Evolutionary conservation across 805 yeast genomes (phyloP), one percentile per base, ranked within the genome.

Genomic region (Kuraishia cidri): DNA sequence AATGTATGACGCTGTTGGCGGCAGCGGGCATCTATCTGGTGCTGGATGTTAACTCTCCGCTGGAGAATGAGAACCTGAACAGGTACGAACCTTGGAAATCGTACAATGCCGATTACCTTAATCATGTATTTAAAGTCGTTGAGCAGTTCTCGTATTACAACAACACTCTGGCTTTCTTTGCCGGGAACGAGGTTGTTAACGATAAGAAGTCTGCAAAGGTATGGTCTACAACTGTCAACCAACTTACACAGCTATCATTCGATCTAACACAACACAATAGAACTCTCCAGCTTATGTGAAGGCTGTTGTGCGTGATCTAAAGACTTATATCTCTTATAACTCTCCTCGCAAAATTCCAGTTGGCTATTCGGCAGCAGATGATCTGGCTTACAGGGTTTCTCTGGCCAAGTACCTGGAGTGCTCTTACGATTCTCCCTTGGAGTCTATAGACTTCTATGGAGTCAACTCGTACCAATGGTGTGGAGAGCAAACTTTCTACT

Each of bases 341-440:
- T 56, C 75, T 3, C 69, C 75, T 2, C 67, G 98, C 35, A 47
- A 48, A 10, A 72, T 90, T 12, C 97, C 97, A 1, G 84, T 90
- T 24, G 97, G 97, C 1, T 90, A 90, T 53, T 86, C 97, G 0
- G 97, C 97, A 0, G 97, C 97, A 1, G 97, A 90, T 57, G 97
- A 88, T 48, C 65, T 88, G 38, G 57, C 66, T 32, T 88, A 72
- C 55, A 66, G 97, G 46, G 70, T 72, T 6, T 70, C 95, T 0
- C 64, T 88, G 30, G 80, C 96, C 1, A 69, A 75, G 36, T 90
- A 83, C 50, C 66, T 90, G 35, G 90, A 80, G 45, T 88, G 97
- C 47, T 69, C 75, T 16, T 75, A 72, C 14, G 65, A 64, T 3
- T 55, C 58, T 11, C 57, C 68, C 0, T 0, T 53, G 24, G 33